These are phyloP conservation scores for Elasticomyces elasticus DNA, from an alignment of 495 filamentous ascomycete genomes.

Conservation along the genomic window DNA sequence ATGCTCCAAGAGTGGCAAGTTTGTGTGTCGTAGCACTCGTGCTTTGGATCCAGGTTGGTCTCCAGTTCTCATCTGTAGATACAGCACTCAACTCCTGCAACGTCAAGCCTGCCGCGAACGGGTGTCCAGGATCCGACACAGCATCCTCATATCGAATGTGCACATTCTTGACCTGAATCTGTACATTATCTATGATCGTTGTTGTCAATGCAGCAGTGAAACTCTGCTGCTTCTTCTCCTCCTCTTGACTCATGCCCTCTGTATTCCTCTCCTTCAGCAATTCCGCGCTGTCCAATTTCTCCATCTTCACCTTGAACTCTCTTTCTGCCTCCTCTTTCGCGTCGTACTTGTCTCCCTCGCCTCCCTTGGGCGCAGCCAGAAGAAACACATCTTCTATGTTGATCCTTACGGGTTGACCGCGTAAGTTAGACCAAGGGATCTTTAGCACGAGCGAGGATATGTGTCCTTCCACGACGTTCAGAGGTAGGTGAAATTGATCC, in stretches of 20 bases:
- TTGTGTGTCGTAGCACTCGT: constrained; percentile 78
- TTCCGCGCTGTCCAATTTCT: constrained; percentile 92
- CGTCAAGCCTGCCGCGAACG: constrained; percentile 84
- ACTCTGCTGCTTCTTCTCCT: constrained; percentile 90
- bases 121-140: constrained; percentile 88
- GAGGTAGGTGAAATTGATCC: constrained; percentile 86
- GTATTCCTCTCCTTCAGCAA: constrained; percentile 78
- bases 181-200: constrained; percentile 94
- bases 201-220: constrained; percentile 91
- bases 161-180: constrained; percentile 95
- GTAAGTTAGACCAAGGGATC: constrained; percentile 93
- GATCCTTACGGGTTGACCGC: constrained; percentile 86
- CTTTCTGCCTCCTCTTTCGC: constrained; percentile 80
- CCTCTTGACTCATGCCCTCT: constrained; percentile 89
- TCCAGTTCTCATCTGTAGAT: constrained; percentile 88
- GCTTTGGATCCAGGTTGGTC: constrained; percentile 86
- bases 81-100: constrained; percentile 92
- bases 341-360: constrained; percentile 85
- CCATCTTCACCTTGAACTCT: constrained; percentile 83
- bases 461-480: constrained; percentile 94
- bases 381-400: constrained; percentile 95
- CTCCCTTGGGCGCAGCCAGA: constrained; percentile 85
- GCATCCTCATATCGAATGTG: constrained; percentile 96
- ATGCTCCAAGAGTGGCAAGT: constrained; percentile 71
- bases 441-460: constrained; percentile 79